These are phyloP conservation scores for Leccinum pellstonianum DNA, from an alignment of 768 basidiomycete genomes.

Conservation along the genomic window DNA sequence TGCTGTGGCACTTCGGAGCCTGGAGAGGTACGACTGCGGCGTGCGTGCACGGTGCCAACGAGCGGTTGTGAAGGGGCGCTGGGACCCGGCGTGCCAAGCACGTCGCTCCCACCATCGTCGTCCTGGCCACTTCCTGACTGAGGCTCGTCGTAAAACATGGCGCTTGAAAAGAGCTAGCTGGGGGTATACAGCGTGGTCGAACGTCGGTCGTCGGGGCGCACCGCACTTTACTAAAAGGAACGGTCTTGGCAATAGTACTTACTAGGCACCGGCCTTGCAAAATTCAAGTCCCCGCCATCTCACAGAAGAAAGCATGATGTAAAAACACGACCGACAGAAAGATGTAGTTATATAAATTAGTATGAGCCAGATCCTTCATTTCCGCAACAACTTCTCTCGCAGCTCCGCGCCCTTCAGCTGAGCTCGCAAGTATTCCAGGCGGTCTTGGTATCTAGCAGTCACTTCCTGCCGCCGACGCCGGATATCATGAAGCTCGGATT, in stretches of 20 bases:
- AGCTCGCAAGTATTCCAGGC: conserved; percentile 77
- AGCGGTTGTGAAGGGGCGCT: conserved; percentile 41
- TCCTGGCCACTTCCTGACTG: conserved; percentile 19
- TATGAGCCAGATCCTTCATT: conserved; percentile 32
- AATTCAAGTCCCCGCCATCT: background rate
- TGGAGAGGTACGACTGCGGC: conserved; percentile 53
- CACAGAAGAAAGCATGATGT: conserved; percentile 19
- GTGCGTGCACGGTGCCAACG: conserved; percentile 39
- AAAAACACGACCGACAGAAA: conserved; percentile 11
- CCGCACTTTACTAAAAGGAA: background rate
- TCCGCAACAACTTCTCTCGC: conserved; percentile 76
- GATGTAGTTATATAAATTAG: conserved; percentile 1
- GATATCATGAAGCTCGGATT: conserved; percentile 68
- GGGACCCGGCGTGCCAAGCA: conserved; percentile 15
- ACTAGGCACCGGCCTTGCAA: no score
- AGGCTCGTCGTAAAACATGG: conserved; percentile 20
- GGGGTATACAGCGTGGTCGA: background rate
- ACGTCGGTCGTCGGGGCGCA: background rate
- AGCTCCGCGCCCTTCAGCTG: conserved; percentile 82
- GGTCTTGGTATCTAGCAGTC: conserved; percentile 65
- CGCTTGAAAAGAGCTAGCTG: background rate
- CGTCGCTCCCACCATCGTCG: conserved; percentile 18
- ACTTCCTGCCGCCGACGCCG: conserved; percentile 70
- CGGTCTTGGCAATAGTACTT: no score
- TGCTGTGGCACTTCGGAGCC: conserved; percentile 54